phyloP scores from a whole-genome alignment of 1,284 basidiomycete species.

The Fomitopsis pinicola region DNA sequence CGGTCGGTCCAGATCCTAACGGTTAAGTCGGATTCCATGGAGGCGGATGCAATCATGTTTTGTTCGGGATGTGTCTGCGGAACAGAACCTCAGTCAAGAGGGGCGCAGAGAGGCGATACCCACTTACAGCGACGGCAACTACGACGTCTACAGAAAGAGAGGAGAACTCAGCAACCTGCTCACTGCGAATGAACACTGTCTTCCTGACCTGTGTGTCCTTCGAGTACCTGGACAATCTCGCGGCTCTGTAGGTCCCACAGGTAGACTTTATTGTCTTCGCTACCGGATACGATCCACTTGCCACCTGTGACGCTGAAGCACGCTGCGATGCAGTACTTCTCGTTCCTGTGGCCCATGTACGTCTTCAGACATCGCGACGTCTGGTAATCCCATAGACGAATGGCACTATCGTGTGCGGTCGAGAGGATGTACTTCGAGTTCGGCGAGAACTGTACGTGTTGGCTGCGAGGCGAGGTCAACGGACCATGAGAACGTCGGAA shows the following conservation, averaged over 20 bases:
- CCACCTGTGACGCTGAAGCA: slow-evolving; percentile 81
- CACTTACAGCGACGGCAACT: slow-evolving; percentile 65
- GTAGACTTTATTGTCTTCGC: slow-evolving; percentile 86
- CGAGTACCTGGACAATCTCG: slow-evolving; percentile 73
- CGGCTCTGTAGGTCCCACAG: slow-evolving; percentile 92
- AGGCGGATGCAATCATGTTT: slow-evolving; percentile 83
- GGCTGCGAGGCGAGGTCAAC: slow-evolving; percentile 38
- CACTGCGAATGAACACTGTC: not conserved
- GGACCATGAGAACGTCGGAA: not conserved
- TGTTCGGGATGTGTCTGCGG: slow-evolving; percentile 73
- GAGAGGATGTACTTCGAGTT: slow-evolving; percentile 92
- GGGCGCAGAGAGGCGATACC: not conserved
- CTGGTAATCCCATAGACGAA: slow-evolving; percentile 95
- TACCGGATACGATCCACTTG: slow-evolving; percentile 88
- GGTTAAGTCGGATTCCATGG: slow-evolving; percentile 74
- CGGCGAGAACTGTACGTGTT: slow-evolving; percentile 90
- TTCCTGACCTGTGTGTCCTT: slow-evolving; percentile 68
- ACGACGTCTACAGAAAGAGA: slow-evolving; percentile 51
- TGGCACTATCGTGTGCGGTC: slow-evolving; percentile 85
- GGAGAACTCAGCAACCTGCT: not conserved
- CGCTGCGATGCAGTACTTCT: slow-evolving; percentile 74
- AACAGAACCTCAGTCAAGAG: not conserved
- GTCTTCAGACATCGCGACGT: slow-evolving; percentile 90
- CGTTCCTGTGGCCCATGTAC: slow-evolving; percentile 78
- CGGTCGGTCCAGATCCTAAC: slow-evolving; percentile 78